These are phyloP conservation scores for Carex kokanica DNA, from an alignment of 176 grass and related monocot genomes.

Conservation along the genomic window DNA sequence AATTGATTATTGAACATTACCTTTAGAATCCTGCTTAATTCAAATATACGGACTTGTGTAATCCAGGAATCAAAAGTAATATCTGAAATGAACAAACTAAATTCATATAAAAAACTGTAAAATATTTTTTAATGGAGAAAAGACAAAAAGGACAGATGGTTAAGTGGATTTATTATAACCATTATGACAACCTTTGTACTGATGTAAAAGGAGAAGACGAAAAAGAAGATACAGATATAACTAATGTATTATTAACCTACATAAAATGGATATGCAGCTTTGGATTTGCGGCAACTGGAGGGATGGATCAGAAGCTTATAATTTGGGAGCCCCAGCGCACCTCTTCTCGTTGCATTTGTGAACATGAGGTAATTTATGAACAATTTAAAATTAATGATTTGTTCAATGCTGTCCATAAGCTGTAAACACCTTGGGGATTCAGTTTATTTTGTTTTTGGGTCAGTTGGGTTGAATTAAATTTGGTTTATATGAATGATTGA, in stretches of 20 bases:
- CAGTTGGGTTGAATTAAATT: background rate
- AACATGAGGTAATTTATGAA: conserved; percentile 50
- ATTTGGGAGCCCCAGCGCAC: conserved; percentile 65
- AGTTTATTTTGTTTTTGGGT: background rate
- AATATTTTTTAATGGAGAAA: background rate
- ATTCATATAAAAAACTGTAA: background rate
- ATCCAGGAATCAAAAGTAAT: background rate
- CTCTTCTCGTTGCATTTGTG: conserved; percentile 54
- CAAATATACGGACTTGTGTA: background rate
- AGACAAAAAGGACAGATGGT: background rate
- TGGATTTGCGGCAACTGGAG: conserved; percentile 64
- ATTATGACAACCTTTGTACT: background rate
- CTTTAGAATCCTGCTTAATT: background rate
- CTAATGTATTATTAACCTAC: conserved; percentile 5
- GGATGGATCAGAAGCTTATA: conserved; percentile 78
- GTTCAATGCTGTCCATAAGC: no score
- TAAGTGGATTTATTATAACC: background rate
- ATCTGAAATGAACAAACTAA: background rate
- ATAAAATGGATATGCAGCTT: conserved; percentile 32
- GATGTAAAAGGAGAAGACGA: background rate
- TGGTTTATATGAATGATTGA: background rate
- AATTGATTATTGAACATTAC: background rate
- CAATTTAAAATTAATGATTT: no score
- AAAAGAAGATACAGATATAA: background rate
- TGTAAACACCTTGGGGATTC: background rate